Evolutionary conservation across 1,139 yeast genomes (phyloP), one percentile per base, ranked within the genome.

Genomic region (Hansenula sp.): DNA sequence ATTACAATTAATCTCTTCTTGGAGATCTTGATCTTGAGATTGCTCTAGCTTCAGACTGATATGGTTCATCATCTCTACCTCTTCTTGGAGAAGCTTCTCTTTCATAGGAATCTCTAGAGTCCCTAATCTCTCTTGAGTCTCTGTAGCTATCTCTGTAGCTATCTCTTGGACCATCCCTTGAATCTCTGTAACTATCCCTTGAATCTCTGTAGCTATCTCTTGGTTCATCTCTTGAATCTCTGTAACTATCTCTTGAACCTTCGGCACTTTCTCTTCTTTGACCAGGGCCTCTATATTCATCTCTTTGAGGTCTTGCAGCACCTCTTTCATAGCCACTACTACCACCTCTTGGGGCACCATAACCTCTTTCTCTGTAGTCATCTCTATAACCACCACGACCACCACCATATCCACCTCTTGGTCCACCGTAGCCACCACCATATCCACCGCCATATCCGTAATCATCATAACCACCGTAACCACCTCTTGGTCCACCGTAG

Each of bases 1-100:
- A n/a, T n/a, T n/a, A n/a, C n/a, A n/a, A n/a, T 35, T 42, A 46
- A 41, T 55, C 52, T 44, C 57, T 51, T 47, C 49, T 55, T 43
- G 63, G 62, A 35, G 60, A 60, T 51, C 64, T 61, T 36, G 59
- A 54, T 49, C 60, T 54, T 30, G 56, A 51, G 28, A 46, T 33
- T 25, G 46, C 42, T 49, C 56, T 51, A 17, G 43, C 50, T n/a
- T 42, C 39, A 34, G 32, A 3, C 18, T 9, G 29, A 17, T 17
- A 35, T 19, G 37, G 25, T 13, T 37, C 41, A 37, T 21, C 44
- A 36, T 46, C 53, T 46, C 37, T 35, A 24, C 32, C 43, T 40
- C 43, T 40, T 31, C 45, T 42, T 38, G 52, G 51, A 15, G 52
- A 47, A 36, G 48, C 31, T 5, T 28, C 31, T 28, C 31, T 28